Evolutionary conservation across 345 rosid species (phyloP).

Genomic region (Citrus glauca): DNA sequence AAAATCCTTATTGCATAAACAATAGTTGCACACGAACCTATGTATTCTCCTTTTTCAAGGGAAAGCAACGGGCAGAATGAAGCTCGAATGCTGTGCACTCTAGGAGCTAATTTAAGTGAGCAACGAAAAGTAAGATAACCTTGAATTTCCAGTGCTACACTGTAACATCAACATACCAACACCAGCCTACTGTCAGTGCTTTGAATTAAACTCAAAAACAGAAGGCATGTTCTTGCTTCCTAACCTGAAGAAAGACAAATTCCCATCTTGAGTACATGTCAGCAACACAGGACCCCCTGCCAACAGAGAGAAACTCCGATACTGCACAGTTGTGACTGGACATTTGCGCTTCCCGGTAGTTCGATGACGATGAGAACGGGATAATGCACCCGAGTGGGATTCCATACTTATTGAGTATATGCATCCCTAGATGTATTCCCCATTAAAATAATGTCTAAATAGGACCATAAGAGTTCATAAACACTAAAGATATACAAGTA

Average conservation of each 20-base stretch:
- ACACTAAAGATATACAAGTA: not conserved
- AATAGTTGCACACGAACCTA: conserved; percentile 43
- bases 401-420: conserved; percentile 76
- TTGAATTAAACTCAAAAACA: not conserved
- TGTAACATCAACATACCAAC: conserved; percentile 33
- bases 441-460: conserved; percentile 5
- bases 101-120: conserved; percentile 70
- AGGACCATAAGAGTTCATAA: not conserved
- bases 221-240: conserved; percentile 4
- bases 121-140: conserved; percentile 89
- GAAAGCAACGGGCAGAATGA: conserved; percentile 94
- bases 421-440: conserved; percentile 55
- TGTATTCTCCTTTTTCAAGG: conserved; percentile 86
- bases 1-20: not conserved
- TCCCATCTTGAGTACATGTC: conserved; percentile 87
- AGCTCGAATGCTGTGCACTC: conserved; percentile 66
- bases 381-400: conserved; percentile 70
- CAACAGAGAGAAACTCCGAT: conserved; percentile 87
- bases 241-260: conserved; percentile 86
- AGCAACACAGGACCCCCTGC: conserved; percentile 89
- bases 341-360: conserved; percentile 62
- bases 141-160: conserved; percentile 74
- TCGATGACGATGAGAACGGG: conserved; percentile 74
- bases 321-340: conserved; percentile 81
- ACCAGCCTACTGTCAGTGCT: conserved; percentile 2